Evolutionary conservation across 1,284 basidiomycete genomes (phyloP), one percentile per base, ranked within the genome.

Genomic region (Sutorius eximius): DNA sequence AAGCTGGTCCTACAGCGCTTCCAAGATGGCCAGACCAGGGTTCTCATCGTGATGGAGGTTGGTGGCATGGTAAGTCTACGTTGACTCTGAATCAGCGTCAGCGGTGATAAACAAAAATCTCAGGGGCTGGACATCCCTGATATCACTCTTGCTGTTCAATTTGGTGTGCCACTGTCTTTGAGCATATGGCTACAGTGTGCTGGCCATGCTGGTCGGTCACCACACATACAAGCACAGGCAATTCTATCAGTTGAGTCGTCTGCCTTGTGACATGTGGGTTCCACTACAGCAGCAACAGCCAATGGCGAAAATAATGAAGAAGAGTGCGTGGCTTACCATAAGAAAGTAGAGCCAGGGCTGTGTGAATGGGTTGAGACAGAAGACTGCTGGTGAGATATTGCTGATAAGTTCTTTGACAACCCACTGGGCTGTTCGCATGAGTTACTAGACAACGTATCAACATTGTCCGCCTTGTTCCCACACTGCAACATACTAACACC

Each of bases 331-430:
- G 38, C 38, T 11, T 40, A 40, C 11, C 4, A 12, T 3, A 40
- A 40, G 7, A 22, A 40, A 22, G 20, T 40, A 22, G 38, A 40
- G 11, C 18, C 37, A 12, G 37, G 1, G 3, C 12, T 40, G 18
- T 3, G 5, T 12, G 37, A 38, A 2, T 38, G 42, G 45, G 40
- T 57, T 12, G 45, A 51, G 36, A 55, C 62, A 13, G 32, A 41
- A 13, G 42, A 42, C 2, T 65, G 62, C 41, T 46, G 52, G 5
- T 44, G 52, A 5, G 52, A 50, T 7, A 20, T 62, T 13, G 49
- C 48, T 3, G 51, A 61, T 33, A 30, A 41, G 20, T 55, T 62
- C 32, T 65, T 62, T 41, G 34, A 58, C 18, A 63, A 62, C 36
- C 60, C 45, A 2, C 18, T 5, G 12, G 20, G 49, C 18, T 27